Evolutionary conservation across 805 yeast genomes (phyloP).

Genomic region (Kazachstania africana): DNA sequence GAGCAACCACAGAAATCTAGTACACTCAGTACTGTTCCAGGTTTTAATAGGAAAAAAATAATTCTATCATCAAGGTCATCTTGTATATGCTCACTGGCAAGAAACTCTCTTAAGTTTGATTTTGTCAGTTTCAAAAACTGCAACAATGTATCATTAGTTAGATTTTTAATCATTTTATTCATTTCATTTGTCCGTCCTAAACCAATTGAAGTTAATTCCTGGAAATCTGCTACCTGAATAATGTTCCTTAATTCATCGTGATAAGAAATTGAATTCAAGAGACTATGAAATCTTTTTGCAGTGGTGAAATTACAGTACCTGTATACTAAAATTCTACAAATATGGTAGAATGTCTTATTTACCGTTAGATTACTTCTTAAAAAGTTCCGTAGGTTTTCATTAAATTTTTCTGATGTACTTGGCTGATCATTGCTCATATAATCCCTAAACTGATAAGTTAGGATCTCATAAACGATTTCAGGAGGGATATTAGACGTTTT

Average conservation of each 20-base stretch:
- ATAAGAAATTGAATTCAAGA: conserved; percentile 43
- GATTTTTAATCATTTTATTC: conserved; percentile 88
- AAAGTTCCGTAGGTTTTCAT: conserved; percentile 38
- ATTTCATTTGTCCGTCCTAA: conserved; percentile 79
- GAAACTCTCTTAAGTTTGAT: conserved; percentile 63
- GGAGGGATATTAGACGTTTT: conserved; percentile 32
- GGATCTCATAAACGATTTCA: conserved; percentile 42
- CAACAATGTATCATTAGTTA: conserved; percentile 60
- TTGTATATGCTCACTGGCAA: conserved; percentile 78
- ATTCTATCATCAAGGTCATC: conserved; percentile 56
- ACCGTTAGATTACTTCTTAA: conserved; percentile 43
- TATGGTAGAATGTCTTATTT: conserved; percentile 44
- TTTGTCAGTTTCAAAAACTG: conserved; percentile 45
- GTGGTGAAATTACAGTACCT: conserved; percentile 64
- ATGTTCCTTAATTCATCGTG: conserved; percentile 37
- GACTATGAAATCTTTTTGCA: conserved; percentile 67
- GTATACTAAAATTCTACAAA: conserved; percentile 47
- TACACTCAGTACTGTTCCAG: conserved; percentile 39
- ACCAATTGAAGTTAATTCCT: conserved; percentile 81
- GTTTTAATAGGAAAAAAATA: conserved; percentile 18
- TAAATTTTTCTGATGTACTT: conserved; percentile 32
- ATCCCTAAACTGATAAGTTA: conserved; percentile 44
- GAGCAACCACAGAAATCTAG: conserved; percentile 87
- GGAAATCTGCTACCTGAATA: conserved; percentile 72
- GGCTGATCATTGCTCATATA: conserved; percentile 38